Evolutionary conservation across 2,329 filamentous ascomycete species (phyloP).

Genomic region (Boeremia lycopersici): DNA sequence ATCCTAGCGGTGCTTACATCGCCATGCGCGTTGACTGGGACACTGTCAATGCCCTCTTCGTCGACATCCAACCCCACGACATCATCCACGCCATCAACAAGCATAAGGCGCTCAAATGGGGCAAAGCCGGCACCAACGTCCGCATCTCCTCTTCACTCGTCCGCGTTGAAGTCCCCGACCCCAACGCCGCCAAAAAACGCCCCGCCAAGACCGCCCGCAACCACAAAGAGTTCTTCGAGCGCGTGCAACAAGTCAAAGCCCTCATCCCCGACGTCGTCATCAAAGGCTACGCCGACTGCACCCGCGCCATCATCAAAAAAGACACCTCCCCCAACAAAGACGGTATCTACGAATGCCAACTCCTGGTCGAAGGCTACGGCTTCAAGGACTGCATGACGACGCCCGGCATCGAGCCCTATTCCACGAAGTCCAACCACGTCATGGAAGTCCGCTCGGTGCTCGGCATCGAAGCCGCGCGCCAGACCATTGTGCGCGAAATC

Average conservation of each 20-base stretch:
- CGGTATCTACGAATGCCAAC: constrained; percentile 60
- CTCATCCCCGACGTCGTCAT: constrained; percentile 83
- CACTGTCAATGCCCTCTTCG: constrained; percentile 77
- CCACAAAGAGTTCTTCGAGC: constrained; percentile 71
- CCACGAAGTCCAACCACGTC: constrained; percentile 80
- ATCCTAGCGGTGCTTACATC: constrained; percentile 74
- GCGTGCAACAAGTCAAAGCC: constrained; percentile 85
- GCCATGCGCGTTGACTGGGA: constrained; percentile 81
- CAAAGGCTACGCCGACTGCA: constrained; percentile 84
- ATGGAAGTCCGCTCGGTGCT: constrained; percentile 88
- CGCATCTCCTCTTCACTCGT: constrained; percentile 58
- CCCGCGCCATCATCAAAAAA: constrained; percentile 87
- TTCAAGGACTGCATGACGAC: constrained; percentile 90
- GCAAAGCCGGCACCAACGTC: constrained; percentile 65
- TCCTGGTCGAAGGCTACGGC: constrained; percentile 93
- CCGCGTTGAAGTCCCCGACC: constrained; percentile 71
- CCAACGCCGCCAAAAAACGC: constrained; percentile 34
- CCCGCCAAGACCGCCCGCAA: constrained; percentile 39
- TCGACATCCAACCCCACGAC: constrained; percentile 76
- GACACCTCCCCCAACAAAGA: constrained; percentile 70
- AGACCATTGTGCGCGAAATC: constrained; percentile 89
- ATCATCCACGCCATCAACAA: constrained; percentile 78
- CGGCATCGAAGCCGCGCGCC: constrained; percentile 91
- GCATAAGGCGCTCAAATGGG: constrained; percentile 83
- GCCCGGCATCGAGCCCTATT: constrained; percentile 81